Base-by-base conservation (phyloP, 441 rosid species). In the Euphorbia corollata region DNA sequence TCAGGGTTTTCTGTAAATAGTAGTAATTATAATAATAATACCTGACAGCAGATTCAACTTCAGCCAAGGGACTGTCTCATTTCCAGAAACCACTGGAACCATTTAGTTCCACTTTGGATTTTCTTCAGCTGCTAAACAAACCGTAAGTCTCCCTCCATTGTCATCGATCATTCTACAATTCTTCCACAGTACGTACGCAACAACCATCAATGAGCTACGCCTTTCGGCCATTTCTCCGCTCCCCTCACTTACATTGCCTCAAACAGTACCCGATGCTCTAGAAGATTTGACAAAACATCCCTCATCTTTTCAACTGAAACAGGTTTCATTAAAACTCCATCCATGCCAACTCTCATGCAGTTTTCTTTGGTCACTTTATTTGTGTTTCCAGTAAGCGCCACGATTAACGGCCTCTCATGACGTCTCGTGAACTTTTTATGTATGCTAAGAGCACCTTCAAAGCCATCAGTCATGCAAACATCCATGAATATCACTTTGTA, bases 251-350 rank as follows among this genome's bases (percentile, higher is more conserved):
- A 86, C 61, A 76, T 78, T 39, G 86, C 79, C 75, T 87, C 91
- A 3, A 83, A 83, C 1, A 88, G 77, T 61, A 83, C 80, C 45
- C 90, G 76, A 38, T 78, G 86, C 68, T 89, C 96, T 53, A 94
- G 71, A 69, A 94, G 86, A 68, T 87, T 86, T 39, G 87, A 78
- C 53, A 94, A 71, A 30, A 86, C 88, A 10, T 73, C 74, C 70
- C 94, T 88, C 99, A 94, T 89, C 80, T 87, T 84, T 65, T 91
- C 97, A 12, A 91, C 83, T 0, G 98, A 89, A 22, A 89, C 85
- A 0, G 98, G 98, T 64, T 89, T 94, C 69, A 81, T 73, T 59
- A 89, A 70, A 30, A 87, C 77, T n/a, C 94, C 91, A 39, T 86
- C 97, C 81, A 94, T 80, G 39, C 99, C 96, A 20, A 83, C 85